A percentile compares a stretch with the other conserved stretches of the same genome.
These are phyloP conservation scores for Dactylellina cionopaga DNA, from an alignment of 2,329 filamentous ascomycete species.

Conservation along the genomic window DNA sequence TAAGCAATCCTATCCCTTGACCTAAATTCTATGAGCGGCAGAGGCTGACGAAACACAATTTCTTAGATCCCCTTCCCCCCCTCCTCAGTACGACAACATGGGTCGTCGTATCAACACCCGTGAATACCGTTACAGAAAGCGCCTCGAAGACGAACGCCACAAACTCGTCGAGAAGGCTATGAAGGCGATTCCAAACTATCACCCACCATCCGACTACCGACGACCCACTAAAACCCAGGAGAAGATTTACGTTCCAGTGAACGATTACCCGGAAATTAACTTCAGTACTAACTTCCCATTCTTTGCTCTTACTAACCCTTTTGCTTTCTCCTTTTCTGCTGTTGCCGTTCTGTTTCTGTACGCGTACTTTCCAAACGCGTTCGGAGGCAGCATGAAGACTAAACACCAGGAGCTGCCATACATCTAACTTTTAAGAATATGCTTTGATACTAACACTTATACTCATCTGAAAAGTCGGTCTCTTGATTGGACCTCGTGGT, in stretches of 20 bases:
- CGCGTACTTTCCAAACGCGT: conserved; percentile 31
- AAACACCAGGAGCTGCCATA: conserved; percentile 39
- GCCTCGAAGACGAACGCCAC: conserved; percentile 97
- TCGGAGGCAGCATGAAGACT: conserved; percentile 41
- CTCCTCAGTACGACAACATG: conserved; percentile 98
- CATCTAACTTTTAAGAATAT: conserved; percentile 53
- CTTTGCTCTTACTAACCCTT: conserved; percentile 61
- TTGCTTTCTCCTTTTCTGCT: conserved; percentile 23
- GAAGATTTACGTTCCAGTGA: conserved; percentile 99
- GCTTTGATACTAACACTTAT: conserved; percentile 83
- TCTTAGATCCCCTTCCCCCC: conserved; percentile 86
- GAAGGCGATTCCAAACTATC: conserved; percentile 99
- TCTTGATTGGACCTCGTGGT: conserved; percentile 99
- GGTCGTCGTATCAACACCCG: conserved; percentile 99
- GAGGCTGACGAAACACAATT: background rate
- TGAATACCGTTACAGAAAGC: conserved; percentile 98
- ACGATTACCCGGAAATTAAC: conserved; percentile 99
- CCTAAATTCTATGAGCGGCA: conserved; percentile 1
- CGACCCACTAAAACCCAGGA: conserved; percentile 99
- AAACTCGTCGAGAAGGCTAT: conserved; percentile 99
- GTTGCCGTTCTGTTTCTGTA: conserved; percentile 38
- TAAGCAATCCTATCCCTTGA: conserved; percentile 64
- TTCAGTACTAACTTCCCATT: conserved; percentile 82
- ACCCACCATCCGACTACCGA: conserved; percentile 97
- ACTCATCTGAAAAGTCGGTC: conserved; percentile 87